Evolutionary conservation across 768 basidiomycete species (phyloP), one percentile per base, ranked within the genome.

Genomic region (Daedaleopsis nitida): DNA sequence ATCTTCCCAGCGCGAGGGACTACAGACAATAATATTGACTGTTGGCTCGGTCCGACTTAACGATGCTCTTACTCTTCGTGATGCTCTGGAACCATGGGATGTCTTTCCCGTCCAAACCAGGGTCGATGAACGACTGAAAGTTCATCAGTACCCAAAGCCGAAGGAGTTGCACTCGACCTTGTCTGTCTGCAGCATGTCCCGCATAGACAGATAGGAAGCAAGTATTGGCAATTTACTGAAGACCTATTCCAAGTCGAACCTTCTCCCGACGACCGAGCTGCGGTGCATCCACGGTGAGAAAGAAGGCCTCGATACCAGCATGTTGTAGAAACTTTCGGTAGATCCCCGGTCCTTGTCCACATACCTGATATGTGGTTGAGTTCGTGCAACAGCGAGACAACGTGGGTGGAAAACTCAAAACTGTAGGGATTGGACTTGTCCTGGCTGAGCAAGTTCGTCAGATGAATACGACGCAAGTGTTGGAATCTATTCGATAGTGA

Each of bases 231-330:
- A n/a, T n/a, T n/a, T n/a, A n/a, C n/a, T n/a, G n/a, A n/a, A n/a
- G n/a, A n/a, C n/a, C n/a, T n/a, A n/a, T n/a, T n/a, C n/a, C n/a
- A n/a, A n/a, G n/a, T n/a, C n/a, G n/a, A n/a, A n/a, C n/a, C 76
- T 96, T 95, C 73, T 96, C 95, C 60, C 96, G 83, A 14, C 95
- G 85, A 48, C 96, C 96, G 10, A 98, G 86, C 66, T 97, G 95
- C 6, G 96, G 96, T 0, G 96, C 96, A 76, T 98, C 96, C 32
- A 98, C 96, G 0, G 96, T 98, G 72, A 98, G 96, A 75, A 98
- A 98, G 13, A 98, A 78, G 4, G 83, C 96, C 73, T 94, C 95
- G 70, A 99, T 84, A 2, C 96, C 96, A 27, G 97, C 97, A 65
- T 96, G 92, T 66, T 91, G 86, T 0, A 98, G 91, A 53, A 94